Evolutionary conservation across 495 filamentous ascomycete genomes (phyloP).

Genomic region (Saxophila tyrrhenica): DNA sequence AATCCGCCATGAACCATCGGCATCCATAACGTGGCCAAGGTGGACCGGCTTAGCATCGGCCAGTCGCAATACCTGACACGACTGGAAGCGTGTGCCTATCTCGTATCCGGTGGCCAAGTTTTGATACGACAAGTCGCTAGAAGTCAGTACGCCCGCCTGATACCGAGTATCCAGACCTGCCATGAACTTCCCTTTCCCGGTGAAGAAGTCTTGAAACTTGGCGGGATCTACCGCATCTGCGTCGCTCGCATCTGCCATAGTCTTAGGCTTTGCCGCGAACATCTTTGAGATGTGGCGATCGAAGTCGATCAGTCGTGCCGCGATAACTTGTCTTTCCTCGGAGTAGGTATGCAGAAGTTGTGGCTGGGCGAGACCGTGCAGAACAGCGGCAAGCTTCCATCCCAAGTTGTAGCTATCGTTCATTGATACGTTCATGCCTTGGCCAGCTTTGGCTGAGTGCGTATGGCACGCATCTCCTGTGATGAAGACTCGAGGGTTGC

Average conservation of each 20-base stretch:
- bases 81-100: slow-evolving; percentile 50
- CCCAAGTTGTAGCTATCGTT: slow-evolving; percentile 51
- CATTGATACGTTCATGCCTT: slow-evolving; percentile 36
- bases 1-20: slow-evolving; percentile 49
- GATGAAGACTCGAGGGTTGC: slow-evolving; percentile 32
- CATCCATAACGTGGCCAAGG: slow-evolving; percentile 39
- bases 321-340: slow-evolving; percentile 54
- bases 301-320: slow-evolving; percentile 63
- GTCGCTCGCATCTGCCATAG: slow-evolving; percentile 3
- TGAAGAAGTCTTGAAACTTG: slow-evolving; percentile 46
- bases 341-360: slow-evolving; percentile 58
- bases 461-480: slow-evolving; percentile 52
- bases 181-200: slow-evolving; percentile 50
- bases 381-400: slow-evolving; percentile 63
- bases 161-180: slow-evolving; percentile 53
- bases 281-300: slow-evolving; percentile 54
- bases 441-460: slow-evolving; percentile 51
- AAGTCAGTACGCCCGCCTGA: slow-evolving; percentile 10
- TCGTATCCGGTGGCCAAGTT: slow-evolving; percentile 33
- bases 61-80: slow-evolving; percentile 43
- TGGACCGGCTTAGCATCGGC: slow-evolving; percentile 47
- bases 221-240: slow-evolving; percentile 16
- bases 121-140: slow-evolving; percentile 10
- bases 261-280: slow-evolving; percentile 37
- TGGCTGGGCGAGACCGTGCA: slow-evolving; percentile 45